These are phyloP conservation scores for Hibiscus syriacus DNA, from an alignment of 345 rosid genomes.

Conservation along the genomic window DNA sequence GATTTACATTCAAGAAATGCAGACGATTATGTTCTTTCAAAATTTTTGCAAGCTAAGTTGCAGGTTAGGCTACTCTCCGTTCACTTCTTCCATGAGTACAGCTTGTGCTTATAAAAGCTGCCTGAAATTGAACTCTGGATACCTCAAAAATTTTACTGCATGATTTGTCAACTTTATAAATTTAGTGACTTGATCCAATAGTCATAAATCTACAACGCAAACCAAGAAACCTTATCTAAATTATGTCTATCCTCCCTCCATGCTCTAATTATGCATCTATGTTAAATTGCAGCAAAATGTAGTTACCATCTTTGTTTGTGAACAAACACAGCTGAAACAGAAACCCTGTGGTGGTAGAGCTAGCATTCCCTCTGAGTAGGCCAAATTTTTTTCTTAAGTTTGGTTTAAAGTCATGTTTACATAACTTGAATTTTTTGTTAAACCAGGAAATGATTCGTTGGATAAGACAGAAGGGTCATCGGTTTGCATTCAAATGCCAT, in stretches of 20 bases:
- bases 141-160: not conserved
- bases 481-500: slow-evolving; percentile 79
- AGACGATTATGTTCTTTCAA: slow-evolving; percentile 67
- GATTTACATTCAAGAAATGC: slow-evolving; percentile 61
- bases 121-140: not conserved
- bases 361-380: not conserved
- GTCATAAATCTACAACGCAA: not conserved
- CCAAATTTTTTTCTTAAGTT: not conserved
- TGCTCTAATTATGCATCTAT: not conserved
- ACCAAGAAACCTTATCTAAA: not conserved
- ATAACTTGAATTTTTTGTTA: not conserved
- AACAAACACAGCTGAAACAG: not conserved
- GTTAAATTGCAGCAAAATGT: not conserved
- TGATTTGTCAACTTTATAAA: not conserved
- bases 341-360: too few species aligned
- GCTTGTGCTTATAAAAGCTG: not conserved
- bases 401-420: not conserved
- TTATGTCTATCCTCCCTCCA: not conserved
- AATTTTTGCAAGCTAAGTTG: slow-evolving; percentile 72
- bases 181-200: not conserved
- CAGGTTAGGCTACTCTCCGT: slow-evolving; percentile 43
- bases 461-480: slow-evolving; percentile 68
- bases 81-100: not conserved
- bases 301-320: not conserved
- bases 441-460: slow-evolving; percentile 83